These are phyloP conservation scores for Starmera quercuum DNA, from an alignment of 805 yeast species.

Conservation along the genomic window DNA sequence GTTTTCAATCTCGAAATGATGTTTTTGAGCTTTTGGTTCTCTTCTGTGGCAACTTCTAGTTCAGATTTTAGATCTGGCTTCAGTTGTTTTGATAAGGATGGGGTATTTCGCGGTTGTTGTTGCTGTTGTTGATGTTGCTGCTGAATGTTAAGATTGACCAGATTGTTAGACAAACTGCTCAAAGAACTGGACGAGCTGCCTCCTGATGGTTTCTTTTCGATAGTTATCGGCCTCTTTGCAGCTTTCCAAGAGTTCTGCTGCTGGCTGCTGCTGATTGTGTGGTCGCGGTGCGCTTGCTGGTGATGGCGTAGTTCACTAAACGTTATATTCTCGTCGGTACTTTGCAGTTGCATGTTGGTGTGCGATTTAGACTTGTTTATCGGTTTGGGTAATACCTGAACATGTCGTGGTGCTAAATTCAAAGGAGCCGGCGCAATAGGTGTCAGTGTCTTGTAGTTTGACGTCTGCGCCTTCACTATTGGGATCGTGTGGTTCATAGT, in stretches of 20 bases:
- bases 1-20: conserved; percentile 30
- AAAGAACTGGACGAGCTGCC: conserved; percentile 1
- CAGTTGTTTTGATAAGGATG: neutral
- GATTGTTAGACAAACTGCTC: conserved; percentile 8
- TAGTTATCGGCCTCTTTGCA: neutral
- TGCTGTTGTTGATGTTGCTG: conserved; percentile 2
- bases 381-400: conserved; percentile 15
- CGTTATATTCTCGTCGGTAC: too few relatives aligned
- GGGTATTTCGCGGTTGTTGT: conserved; percentile 2
- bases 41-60: conserved; percentile 33
- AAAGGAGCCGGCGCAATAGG: conserved; percentile 13
- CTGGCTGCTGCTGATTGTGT: neutral
- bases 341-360: too few relatives aligned
- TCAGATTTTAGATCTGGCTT: conserved; percentile 25
- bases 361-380: too few relatives aligned
- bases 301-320: too few relatives aligned
- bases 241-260: conserved; percentile 1
- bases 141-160: conserved; percentile 10
- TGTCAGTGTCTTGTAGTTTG: conserved; percentile 2
- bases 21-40: conserved; percentile 35
- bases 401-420: conserved; percentile 12
- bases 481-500: conserved; percentile 1
- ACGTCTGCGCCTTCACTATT: neutral
- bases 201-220: neutral
- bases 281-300: conserved; percentile 2